Base-by-base conservation (phyloP, 2,329 filamentous ascomycete species). In the Ceratocystis ficicola region DNA sequence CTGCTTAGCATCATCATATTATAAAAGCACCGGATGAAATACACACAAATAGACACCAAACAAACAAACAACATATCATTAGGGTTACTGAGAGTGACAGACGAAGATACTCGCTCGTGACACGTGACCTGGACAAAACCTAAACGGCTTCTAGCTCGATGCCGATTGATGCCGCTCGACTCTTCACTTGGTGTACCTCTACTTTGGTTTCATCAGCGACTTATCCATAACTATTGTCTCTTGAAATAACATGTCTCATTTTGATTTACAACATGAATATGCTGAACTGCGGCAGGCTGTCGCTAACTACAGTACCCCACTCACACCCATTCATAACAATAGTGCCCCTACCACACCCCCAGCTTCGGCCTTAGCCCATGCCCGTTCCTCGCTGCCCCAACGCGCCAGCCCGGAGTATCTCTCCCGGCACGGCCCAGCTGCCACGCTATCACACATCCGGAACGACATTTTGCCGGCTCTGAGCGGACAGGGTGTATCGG, bases 401-500 rank as follows among this genome's bases (percentile, higher is more conserved):
- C 15, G 3, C 10, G n/a, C 7, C 17, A 44, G 15, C 5, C 17
- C 57, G 0, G 44, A 10, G 30, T 65, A 44, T n/a, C 59, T 62
- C 4, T 17, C 52, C 3, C 30, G 25, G 12, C 63, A 41, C 20
- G 66, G 59, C 25, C 36, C 62, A 2, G 20, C 30, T 5, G 55
- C 32, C 17, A 62, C 66, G 5, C 63, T 67, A 2, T 5, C 17
- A 17, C 81, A 84, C 72, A 76, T 84, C 44, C 70, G 77, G 8
- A 41, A 70, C 6, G 74, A 77, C 67, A 75, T 84, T 66, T 75
- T 81, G 50, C 81, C 82, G 1, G 87, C 81, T 0, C 80, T 94
- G 67, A 90, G 86, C 70, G 81, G 79, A 17, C 82, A 84, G 71
- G 86, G 84, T 69, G 80, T 82, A 52, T 84, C 82, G 55, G 75